Evolutionary conservation across 2,329 filamentous ascomycete genomes (phyloP).

Genomic region (Didymella keratinophila): DNA sequence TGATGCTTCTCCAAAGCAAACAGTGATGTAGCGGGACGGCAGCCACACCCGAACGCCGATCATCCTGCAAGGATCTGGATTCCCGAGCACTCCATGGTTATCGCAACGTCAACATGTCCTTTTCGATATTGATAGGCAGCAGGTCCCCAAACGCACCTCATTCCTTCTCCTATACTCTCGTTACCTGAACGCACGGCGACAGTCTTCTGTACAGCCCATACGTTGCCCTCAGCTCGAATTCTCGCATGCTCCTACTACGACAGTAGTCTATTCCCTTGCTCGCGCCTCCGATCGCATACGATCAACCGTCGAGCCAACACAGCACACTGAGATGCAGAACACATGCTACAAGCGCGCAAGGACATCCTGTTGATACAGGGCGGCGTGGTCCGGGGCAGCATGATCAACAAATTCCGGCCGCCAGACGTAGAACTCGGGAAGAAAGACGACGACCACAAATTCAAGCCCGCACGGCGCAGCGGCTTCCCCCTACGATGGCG

Average conservation of each 20-base stretch:
- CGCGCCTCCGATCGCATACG: constrained; percentile 17
- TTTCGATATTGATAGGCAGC: background rate
- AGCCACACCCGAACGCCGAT: too few species aligned
- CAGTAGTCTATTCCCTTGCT: too few species aligned
- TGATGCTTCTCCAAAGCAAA: too few species aligned
- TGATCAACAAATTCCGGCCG: constrained; percentile 39
- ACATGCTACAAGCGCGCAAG: constrained; percentile 36
- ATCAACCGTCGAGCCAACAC: background rate
- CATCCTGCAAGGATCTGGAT: background rate
- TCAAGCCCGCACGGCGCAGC: constrained; percentile 49
- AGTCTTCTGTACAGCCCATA: too few species aligned
- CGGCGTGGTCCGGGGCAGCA: constrained; percentile 37
- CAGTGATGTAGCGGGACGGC: too few species aligned
- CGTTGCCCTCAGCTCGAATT: background rate
- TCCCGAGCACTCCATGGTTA: background rate
- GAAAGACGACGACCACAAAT: constrained; percentile 67
- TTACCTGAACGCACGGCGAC: background rate
- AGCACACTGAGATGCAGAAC: constrained; percentile 24
- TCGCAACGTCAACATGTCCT: background rate
- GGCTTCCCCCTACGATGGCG: constrained; percentile 51
- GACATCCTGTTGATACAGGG: constrained; percentile 39
- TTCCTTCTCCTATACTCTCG: background rate
- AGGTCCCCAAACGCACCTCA: background rate
- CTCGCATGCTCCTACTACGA: too few species aligned
- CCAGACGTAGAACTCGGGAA: constrained; percentile 71